Evolutionary conservation across 768 basidiomycete genomes (phyloP).

Genomic region (Lepiota venenata): DNA sequence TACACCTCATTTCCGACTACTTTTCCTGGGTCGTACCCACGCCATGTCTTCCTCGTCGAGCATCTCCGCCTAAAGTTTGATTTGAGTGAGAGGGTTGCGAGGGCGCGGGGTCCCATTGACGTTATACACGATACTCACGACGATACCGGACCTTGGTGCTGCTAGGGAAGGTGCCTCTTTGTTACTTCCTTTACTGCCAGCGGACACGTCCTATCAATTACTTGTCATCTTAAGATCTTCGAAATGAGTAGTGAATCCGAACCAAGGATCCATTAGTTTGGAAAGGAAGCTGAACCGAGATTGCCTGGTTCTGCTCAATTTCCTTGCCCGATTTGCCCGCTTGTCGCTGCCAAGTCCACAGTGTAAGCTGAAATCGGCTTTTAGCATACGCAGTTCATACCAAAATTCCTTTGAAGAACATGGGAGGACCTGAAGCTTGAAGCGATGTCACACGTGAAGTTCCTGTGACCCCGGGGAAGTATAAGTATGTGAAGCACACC

Average conservation of each 20-base stretch:
- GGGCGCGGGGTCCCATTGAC: not conserved
- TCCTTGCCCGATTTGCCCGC: not conserved
- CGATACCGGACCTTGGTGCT: not conserved
- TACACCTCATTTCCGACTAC: not conserved
- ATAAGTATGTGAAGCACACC: too few species aligned
- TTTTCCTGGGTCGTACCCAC: conserved; percentile 10
- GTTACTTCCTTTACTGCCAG: not conserved
- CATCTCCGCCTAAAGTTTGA: conserved; percentile 11
- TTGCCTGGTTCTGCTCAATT: not conserved
- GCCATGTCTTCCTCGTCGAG: conserved; percentile 16
- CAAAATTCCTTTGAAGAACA: not conserved
- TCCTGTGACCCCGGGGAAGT: too few species aligned
- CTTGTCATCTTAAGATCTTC: not conserved
- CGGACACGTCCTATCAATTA: not conserved
- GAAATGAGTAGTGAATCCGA: not conserved
- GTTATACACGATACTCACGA: not conserved
- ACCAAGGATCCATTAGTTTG: not conserved
- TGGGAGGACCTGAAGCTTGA: not conserved
- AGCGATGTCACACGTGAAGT: not conserved
- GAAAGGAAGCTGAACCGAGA: not conserved
- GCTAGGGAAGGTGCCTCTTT: not conserved
- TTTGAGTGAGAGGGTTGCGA: not conserved
- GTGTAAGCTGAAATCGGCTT: not conserved
- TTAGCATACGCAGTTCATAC: not conserved
- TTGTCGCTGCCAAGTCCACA: not conserved